Percentiles rank a stretch among this genome's conserved stretches.
Evolutionary conservation across 2,329 filamentous ascomycete genomes (phyloP).

Genomic region (Colletotrichum sp.): DNA sequence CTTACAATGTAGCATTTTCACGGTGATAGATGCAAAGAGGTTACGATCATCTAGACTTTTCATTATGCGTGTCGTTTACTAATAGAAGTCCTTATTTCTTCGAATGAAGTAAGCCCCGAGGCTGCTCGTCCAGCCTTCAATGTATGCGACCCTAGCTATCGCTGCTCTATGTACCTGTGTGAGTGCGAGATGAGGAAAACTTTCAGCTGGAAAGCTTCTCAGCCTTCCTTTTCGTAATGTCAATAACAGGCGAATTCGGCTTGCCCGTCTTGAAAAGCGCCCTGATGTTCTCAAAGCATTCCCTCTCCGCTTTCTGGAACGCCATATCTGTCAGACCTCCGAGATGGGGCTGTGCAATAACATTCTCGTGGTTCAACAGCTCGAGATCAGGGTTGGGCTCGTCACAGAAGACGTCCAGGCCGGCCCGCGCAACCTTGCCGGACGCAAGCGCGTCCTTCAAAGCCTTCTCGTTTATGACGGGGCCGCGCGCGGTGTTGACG

Average conservation of each 20-base stretch:
- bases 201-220: not conserved
- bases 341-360: slow-evolving; percentile 49
- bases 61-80: not conserved
- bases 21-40: not conserved
- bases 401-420: slow-evolving; percentile 51
- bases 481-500: slow-evolving; percentile 57
- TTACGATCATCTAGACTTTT: not conserved
- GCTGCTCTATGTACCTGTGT: not conserved
- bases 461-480: slow-evolving; percentile 52
- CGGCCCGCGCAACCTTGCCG: slow-evolving; percentile 50
- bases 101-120: rapidly evolving
- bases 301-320: slow-evolving; percentile 44
- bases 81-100: not conserved
- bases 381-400: slow-evolving; percentile 48
- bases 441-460: slow-evolving; percentile 49
- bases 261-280: slow-evolving; percentile 41
- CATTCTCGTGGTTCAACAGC: slow-evolving; percentile 43
- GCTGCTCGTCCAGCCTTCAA: not conserved
- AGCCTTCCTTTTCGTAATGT: not conserved
- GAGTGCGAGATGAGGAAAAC: too few relatives aligned
- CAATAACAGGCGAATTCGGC: slow-evolving; percentile 42
- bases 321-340: slow-evolving; percentile 49
- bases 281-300: slow-evolving; percentile 51
- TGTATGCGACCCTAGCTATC: not conserved
- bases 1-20: rapidly evolving